Base-by-base conservation (phyloP, 129 eudicot genomes). In the sunflower (Helianthus annuus) region DNA sequence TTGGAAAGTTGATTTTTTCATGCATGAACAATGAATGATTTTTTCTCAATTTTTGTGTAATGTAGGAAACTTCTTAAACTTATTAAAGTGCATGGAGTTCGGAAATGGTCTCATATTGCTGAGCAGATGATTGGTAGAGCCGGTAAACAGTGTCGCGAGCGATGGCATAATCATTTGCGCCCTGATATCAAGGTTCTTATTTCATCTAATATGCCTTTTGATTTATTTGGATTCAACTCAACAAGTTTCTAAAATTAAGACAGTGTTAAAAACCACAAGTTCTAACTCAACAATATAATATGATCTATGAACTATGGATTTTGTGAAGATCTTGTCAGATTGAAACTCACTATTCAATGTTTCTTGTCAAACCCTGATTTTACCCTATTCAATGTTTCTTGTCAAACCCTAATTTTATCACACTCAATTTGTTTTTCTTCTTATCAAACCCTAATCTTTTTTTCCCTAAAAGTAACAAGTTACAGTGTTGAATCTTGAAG, bases 91-190 rank as follows among this genome's bases (percentile, higher is more conserved):
- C 56, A 51, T 70, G 96, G 93, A 66, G 83, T 16, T 66, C 75
- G 78, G 15, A 87, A 85, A 85, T 90, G 96, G 96, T 75, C 96
- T 45, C 81, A 72, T n/a, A 83, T 90, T 22, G 88, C 96, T 2
- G 78, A 74, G 61, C 77, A 82, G 16, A 75, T 90, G 80, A 68
- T 44, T 10, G 88, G 85, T 24, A 83, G 96, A 56, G 88, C 84
- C 5, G 93, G 93, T 29, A 90, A 90, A 48, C 96, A 87, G 72
- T 90, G 96, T 49, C 84, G 96, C 0, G 93, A 90, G 64, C 77
- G 96, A 73, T 90, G 96, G 93, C 84, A 82, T 49, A 90, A 90
- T 77, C 96, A 90, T 81, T 76, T 90, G 69, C 85, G 96, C 2
- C 93, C 93, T 48, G 87, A 90, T 78, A 90, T 90, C 72, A 87